Evolutionary conservation across 2,329 filamentous ascomycete genomes (phyloP).

Genomic region (Trichoderma afroharzianum): DNA sequence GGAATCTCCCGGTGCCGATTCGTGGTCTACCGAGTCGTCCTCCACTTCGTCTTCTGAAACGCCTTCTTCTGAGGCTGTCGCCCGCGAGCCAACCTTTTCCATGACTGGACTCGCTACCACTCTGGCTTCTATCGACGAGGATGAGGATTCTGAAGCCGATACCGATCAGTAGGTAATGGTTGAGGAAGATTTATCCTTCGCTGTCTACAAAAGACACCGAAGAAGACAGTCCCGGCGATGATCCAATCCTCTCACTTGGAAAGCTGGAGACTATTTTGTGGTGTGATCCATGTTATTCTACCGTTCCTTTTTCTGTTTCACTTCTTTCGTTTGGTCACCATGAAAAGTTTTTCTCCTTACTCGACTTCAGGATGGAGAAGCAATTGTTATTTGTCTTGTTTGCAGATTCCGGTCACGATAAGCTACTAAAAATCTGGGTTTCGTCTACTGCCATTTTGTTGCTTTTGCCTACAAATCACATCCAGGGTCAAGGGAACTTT

Average conservation of each 20-base stretch:
- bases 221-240: not conserved
- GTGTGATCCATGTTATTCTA: not conserved
- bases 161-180: not conserved
- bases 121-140: not conserved
- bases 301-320: not conserved
- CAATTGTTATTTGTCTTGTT: not conserved
- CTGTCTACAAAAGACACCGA: not conserved
- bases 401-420: not conserved
- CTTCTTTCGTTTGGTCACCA: not conserved
- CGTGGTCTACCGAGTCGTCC: not conserved
- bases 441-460: not conserved
- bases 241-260: not conserved
- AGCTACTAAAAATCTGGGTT: not conserved
- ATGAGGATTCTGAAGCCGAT: not conserved
- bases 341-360: not conserved
- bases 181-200: not conserved
- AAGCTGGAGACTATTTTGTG: not conserved
- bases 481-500: not conserved
- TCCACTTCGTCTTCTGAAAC: not conserved
- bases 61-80: not conserved
- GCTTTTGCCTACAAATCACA: not conserved
- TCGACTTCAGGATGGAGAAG: not conserved
- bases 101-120: not conserved
- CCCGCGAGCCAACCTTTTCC: not conserved
- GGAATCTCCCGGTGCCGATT: not conserved